Base-by-base conservation (phyloP, 441 rosid species). In the Arabidopsis lyrata region DNA sequence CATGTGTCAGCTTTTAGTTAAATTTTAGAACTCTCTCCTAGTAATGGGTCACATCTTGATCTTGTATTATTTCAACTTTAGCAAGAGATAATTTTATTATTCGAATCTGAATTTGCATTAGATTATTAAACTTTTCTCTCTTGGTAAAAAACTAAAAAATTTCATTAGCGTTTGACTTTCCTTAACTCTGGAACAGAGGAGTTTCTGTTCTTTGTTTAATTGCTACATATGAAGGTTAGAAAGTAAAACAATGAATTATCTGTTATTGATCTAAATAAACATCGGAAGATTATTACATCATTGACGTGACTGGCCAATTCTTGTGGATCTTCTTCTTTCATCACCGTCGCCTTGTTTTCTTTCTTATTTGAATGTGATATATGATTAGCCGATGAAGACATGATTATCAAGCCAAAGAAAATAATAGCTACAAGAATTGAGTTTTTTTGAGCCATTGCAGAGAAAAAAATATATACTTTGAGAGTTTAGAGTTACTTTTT, bases 401-500 rank as follows among this genome's bases (percentile, higher is more conserved):
- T 27, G 32, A 61, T 50, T 59, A 61, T 38, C 61, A 61, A 24
- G 15, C 52, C n/a, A 38, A 61, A 39, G 53, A 71, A 49, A 61
- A 27, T 27, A 12, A 52, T 53, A 15, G 68, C 44, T 16, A 39
- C n/a, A 27, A 50, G 53, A 48, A 48, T 35, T 16, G 58, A 68
- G 14, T 7, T 10, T 4, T 27, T 68, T 11, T 39, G 0, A 39
- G 72, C 52, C 41, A 54, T 39, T 16, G 11, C 16, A 5, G 4
- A 36, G 15, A 49, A 35, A 14, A 20, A 20, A 39, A 5, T 49
- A 20, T 20, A 20, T 20, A 20, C 22, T 20, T 20, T n/a, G n/a
- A n/a, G n/a, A n/a, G 20, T 20, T 15, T 49, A 22, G 34, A 65
- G 20, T 12, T 34, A 45, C 1, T 13, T 9, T 32, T 44, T 7